Conservation (phyloP, 306 rosid genomes). For the Trichosanthes truncata region DNA sequence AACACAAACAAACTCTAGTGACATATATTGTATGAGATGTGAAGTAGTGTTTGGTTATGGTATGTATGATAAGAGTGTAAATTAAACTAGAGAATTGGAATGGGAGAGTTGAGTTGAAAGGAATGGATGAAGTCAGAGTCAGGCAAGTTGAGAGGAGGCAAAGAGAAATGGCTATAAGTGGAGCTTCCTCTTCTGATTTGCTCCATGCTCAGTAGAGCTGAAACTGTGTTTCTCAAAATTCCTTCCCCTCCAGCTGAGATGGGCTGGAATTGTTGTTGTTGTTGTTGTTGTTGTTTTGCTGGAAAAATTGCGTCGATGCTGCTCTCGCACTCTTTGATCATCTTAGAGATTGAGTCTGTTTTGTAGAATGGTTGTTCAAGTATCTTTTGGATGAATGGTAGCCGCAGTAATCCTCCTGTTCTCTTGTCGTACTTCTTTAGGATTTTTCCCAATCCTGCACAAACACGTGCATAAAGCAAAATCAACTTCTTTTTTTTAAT, state of each 20-base stretch:
- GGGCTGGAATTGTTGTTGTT: neutral
- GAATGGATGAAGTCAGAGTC: conserved; percentile 53
- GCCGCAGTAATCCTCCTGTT: conserved; percentile 55
- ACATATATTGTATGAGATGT: no score
- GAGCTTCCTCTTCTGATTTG: conserved; percentile 79
- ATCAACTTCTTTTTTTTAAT: no score
- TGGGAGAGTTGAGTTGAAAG: conserved; percentile 49
- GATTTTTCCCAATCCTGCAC: conserved; percentile 74
- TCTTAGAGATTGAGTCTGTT: conserved; percentile 65
- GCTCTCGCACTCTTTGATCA: conserved; percentile 70
- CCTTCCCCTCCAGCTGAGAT: conserved; percentile 51
- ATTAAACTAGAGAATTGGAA: conserved; percentile 35
- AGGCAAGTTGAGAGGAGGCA: conserved; percentile 71
- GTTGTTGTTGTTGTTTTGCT: conserved; percentile 29
- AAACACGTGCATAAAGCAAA: no score
- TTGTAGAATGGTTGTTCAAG: conserved; percentile 72
- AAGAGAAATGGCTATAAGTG: conserved; percentile 58
- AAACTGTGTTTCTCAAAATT: conserved; percentile 66
- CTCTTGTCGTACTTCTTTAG: conserved; percentile 87
- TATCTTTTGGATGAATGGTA: conserved; percentile 72
- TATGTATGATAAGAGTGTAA: no score
- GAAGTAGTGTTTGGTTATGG: no score
- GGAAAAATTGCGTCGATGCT: conserved; percentile 66
- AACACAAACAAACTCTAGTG: no score
- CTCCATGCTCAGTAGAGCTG: conserved; percentile 75